Percentiles rank a stretch among this genome's conserved stretches.
Evolutionary conservation across 495 filamentous ascomycete species (phyloP).

Genomic region (Xylona heveae): DNA sequence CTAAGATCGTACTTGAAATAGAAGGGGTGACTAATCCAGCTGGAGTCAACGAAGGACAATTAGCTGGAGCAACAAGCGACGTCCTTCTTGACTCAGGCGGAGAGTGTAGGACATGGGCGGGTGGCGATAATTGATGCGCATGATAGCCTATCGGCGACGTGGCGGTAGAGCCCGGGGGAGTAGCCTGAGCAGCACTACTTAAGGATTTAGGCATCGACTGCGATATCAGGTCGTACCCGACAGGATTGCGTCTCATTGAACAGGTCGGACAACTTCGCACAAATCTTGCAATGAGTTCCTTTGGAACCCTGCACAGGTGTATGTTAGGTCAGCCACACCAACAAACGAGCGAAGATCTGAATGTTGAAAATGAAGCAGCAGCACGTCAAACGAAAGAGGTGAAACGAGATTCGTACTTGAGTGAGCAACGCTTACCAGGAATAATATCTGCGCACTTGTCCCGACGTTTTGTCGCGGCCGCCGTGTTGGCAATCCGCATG

Average conservation of each 20-base stretch:
- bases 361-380: not conserved
- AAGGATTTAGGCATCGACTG: too few species aligned
- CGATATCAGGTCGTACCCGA: constrained; percentile 1
- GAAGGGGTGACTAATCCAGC: too few species aligned
- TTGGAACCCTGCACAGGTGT: constrained; percentile 2
- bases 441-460: constrained; percentile 31
- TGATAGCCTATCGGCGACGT: too few species aligned
- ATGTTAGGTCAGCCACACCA: not conserved
- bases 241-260: constrained; percentile 1
- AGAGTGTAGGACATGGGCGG: too few species aligned
- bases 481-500: constrained; percentile 36
- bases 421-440: constrained; percentile 23
- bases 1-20: too few species aligned
- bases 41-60: too few species aligned
- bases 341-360: constrained; percentile 1
- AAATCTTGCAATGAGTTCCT: constrained; percentile 6
- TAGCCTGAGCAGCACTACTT: too few species aligned
- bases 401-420: not conserved
- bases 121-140: too few species aligned
- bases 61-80: too few species aligned
- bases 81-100: too few species aligned
- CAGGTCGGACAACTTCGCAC: constrained; percentile 6
- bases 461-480: constrained; percentile 37
- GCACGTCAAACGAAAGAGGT: not conserved
- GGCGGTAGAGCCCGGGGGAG: too few species aligned